Percentiles rank a stretch among this genome's conserved stretches.
Evolutionary conservation across 2,329 filamentous ascomycete species (phyloP).

Genomic region (Hymenoscyphus fraxineus): DNA sequence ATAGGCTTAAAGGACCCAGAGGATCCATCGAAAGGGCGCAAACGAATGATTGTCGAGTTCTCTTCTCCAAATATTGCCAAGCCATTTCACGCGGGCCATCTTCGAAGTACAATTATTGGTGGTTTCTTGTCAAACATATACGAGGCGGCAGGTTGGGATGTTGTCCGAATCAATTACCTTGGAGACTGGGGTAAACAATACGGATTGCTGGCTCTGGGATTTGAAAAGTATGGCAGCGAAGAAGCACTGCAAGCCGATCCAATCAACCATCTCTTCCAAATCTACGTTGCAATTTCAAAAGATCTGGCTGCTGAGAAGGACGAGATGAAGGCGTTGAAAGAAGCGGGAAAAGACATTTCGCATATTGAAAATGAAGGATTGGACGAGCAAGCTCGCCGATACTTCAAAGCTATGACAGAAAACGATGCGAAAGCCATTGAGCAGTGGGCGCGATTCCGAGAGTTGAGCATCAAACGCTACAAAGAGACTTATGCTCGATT

Average conservation of each 20-base stretch:
- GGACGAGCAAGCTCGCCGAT: slow-evolving; percentile 71
- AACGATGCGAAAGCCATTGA: slow-evolving; percentile 57
- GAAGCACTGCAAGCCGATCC: slow-evolving; percentile 67
- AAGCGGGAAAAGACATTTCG: slow-evolving; percentile 40
- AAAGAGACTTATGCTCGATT: slow-evolving; percentile 65
- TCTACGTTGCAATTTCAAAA: slow-evolving; percentile 72
- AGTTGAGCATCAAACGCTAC: slow-evolving; percentile 64
- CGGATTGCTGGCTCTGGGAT: slow-evolving; percentile 67
- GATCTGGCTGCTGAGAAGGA: slow-evolving; percentile 64
- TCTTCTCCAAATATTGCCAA: slow-evolving; percentile 85
- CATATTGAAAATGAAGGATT: slow-evolving; percentile 52
- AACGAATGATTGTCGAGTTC: slow-evolving; percentile 70
- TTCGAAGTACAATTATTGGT: slow-evolving; percentile 74
- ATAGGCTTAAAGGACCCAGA: slow-evolving; percentile 58
- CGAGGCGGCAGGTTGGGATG: slow-evolving; percentile 65
- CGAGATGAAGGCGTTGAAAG: slow-evolving; percentile 48
- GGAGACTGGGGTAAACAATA: slow-evolving; percentile 78
- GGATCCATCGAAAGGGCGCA: slow-evolving; percentile 48
- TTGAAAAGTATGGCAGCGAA: slow-evolving; percentile 71
- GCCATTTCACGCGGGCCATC: slow-evolving; percentile 71
- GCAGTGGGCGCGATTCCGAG: slow-evolving; percentile 63
- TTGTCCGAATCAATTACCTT: slow-evolving; percentile 69
- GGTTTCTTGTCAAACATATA: slow-evolving; percentile 70
- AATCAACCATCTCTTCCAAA: slow-evolving; percentile 77
- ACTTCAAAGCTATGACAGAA: slow-evolving; percentile 70